Base-by-base conservation (phyloP, 202 grass and related monocot species). In the Schoenoplectus tabernaemontani region DNA sequence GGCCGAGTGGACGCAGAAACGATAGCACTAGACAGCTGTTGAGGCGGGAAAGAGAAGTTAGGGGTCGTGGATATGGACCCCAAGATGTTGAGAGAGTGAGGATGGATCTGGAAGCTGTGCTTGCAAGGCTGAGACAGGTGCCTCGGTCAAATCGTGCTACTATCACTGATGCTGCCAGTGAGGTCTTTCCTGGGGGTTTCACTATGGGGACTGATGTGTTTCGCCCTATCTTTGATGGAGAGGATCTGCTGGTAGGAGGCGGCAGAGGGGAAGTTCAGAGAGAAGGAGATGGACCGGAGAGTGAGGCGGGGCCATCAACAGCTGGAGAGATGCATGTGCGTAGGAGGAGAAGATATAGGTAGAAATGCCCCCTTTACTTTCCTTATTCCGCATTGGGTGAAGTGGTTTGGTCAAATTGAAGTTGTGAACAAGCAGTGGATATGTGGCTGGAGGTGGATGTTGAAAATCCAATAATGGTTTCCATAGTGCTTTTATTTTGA, bases 21-120 rank as follows among this genome's bases (percentile, higher is more conserved):
- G 89, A 99, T 57, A 87, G 86, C 81, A 76, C 88, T 60, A 91
- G 89, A 46, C 90, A 89, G 19, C 64, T 90, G 78, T 59, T 90
- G 68, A 90, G 84, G 73, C 84, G 61, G 47, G 36, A 88, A 80
- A 81, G 85, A 60, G 13, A 59, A 10, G 37, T 59, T 48, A 61
- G 38, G 46, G 46, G 26, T 33, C 70, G 70, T 75, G 70, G 47
- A 28, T 32, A 19, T 47, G 59, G 13, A n/a, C 9, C 23, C 3
- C 78, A 64, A 17, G 78, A 80, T 15, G 76, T 59, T 37, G 56
- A 78, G 34, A 78, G 76, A 78, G 56, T 78, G 76, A 78, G 53
- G 76, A 78, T 22, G 59, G 78, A 80, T 7, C 43, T 80, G 41
- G 78, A 80, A 48, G 61, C 59, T 10, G 78, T 80, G 59, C 38